Evolutionary conservation across 2,329 filamentous ascomycete genomes (phyloP).

Genomic region (Colletotrichum abscissum): DNA sequence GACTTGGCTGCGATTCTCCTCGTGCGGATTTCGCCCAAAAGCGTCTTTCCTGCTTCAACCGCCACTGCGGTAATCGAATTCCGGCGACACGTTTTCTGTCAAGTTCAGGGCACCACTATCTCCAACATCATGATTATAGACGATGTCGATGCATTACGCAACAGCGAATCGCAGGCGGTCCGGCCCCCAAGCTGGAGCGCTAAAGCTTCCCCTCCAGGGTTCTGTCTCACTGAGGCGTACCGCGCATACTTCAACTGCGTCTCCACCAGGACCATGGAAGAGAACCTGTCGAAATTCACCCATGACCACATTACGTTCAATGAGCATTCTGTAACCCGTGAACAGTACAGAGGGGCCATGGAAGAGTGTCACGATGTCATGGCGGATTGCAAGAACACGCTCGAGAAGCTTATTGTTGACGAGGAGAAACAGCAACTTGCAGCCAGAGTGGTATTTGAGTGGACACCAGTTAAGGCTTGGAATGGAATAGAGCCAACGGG

Average conservation of each 20-base stretch:
- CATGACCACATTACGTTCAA: constrained; percentile 45
- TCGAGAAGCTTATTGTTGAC: constrained; percentile 44
- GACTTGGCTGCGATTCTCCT: neutral
- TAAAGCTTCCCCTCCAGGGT: neutral
- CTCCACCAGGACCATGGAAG: constrained; percentile 42
- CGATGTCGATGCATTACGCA: neutral
- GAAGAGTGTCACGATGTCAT: constrained; percentile 42
- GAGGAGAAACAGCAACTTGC: constrained; percentile 44
- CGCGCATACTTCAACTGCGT: constrained; percentile 44
- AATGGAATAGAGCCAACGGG: constrained; percentile 43
- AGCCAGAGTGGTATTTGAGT: constrained; percentile 43
- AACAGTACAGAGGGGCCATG: constrained; percentile 43
- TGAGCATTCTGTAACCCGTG: constrained; percentile 35
- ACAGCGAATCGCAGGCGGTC: neutral
- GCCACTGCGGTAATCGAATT: neutral
- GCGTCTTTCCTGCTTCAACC: neutral
- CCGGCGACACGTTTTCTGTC: neutral
- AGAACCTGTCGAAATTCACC: constrained; percentile 42
- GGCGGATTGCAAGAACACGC: constrained; percentile 39
- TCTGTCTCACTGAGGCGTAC: constrained; percentile 36
- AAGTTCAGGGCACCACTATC: neutral
- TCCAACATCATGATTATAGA: neutral
- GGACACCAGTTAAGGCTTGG: constrained; percentile 41
- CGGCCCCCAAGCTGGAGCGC: neutral
- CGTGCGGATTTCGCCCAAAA: neutral